Evolutionary conservation across 2,329 filamentous ascomycete species (phyloP).

Genomic region (Chaetomiaceae sp.): DNA sequence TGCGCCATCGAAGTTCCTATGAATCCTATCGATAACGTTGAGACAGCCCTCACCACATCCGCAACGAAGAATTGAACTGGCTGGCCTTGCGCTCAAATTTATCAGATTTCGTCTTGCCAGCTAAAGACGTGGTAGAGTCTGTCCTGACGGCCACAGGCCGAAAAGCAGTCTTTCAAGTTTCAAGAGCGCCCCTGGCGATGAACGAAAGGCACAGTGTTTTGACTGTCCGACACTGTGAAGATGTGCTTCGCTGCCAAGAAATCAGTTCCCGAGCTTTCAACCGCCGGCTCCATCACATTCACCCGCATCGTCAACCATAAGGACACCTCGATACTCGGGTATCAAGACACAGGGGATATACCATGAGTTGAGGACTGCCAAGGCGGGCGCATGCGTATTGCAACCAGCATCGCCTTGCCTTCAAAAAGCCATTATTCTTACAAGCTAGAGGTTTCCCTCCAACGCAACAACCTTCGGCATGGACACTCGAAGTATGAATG

Average conservation of each 20-base stretch:
- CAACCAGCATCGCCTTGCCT: conserved; percentile 16
- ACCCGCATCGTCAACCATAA: not conserved
- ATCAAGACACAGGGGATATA: not conserved
- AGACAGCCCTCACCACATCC: too few relatives aligned
- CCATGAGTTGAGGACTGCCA: conserved; percentile 14
- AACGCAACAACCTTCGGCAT: conserved; percentile 11
- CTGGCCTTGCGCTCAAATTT: too few relatives aligned
- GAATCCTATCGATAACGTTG: too few relatives aligned
- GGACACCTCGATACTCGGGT: not conserved
- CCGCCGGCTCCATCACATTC: not conserved
- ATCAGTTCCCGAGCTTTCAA: not conserved
- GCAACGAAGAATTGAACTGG: too few relatives aligned
- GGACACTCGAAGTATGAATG: conserved; percentile 25
- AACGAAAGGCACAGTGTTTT: too few relatives aligned
- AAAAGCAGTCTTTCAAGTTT: too few relatives aligned
- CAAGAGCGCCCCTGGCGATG: too few relatives aligned
- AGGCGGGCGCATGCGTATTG: conserved; percentile 17
- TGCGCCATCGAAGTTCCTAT: conserved; percentile 28
- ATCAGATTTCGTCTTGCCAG: too few relatives aligned
- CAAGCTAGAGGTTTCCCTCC: not conserved
- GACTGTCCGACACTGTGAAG: too few relatives aligned
- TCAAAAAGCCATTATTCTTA: not conserved
- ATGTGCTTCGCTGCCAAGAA: not conserved
- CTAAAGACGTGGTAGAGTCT: too few relatives aligned
- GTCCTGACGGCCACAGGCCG: too few relatives aligned